Conservation (phyloP, 179 eudicot genomes). For the Silene coronaria region DNA sequence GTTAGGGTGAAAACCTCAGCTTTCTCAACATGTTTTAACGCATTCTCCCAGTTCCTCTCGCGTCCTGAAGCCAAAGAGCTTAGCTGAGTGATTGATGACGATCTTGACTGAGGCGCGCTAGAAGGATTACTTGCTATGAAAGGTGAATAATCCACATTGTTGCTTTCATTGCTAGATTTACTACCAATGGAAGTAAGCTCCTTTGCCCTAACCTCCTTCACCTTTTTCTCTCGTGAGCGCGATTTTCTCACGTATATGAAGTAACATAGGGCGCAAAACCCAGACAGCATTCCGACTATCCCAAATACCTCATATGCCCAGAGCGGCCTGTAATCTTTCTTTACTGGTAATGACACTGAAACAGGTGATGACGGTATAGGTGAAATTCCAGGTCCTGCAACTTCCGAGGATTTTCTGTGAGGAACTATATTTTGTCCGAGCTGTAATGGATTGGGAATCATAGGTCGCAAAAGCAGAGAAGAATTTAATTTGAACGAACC, state of each 20-base stretch:
- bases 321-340: constrained; percentile 20
- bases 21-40: constrained; percentile 36
- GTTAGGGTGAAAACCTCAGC: constrained; percentile 35
- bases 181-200: constrained; percentile 20
- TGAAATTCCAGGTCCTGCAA: constrained; percentile 11
- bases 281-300: constrained; percentile 30
- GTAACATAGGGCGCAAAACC: constrained; percentile 27
- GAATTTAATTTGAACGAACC: constrained; percentile 5
- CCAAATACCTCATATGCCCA: constrained; percentile 40
- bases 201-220: constrained; percentile 16
- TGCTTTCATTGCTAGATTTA: constrained; percentile 11
- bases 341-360: constrained; percentile 3
- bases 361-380: constrained; percentile 16
- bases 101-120: constrained; percentile 43
- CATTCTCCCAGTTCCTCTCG: constrained; percentile 35
- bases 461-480: constrained; percentile 24
- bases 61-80: constrained; percentile 30
- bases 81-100: constrained; percentile 35
- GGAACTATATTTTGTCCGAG: background rate
- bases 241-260: constrained; percentile 17
- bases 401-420: background rate
- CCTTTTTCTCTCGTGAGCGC: background rate
- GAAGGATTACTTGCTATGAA: constrained; percentile 34
- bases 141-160: constrained; percentile 23
- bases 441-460: constrained; percentile 37